Percentiles rank a stretch among this genome's conserved stretches.
Evolutionary conservation across 116 monocot genomes (phyloP).

Genomic region (Posidonia oceanica): DNA sequence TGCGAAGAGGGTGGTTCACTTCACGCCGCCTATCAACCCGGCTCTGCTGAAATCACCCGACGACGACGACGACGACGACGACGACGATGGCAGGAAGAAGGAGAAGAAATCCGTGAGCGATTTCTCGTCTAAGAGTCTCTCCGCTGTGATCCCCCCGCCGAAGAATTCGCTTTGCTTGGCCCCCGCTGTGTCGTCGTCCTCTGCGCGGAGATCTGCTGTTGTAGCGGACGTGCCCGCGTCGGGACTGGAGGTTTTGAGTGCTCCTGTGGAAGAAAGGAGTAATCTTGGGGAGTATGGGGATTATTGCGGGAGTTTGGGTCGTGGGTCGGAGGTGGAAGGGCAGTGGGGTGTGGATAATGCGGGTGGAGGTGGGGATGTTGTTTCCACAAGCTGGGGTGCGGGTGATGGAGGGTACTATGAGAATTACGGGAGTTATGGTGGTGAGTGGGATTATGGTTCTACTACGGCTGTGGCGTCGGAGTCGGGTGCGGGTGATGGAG

Average conservation of each 20-base stretch:
- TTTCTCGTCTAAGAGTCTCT: constrained; percentile 31
- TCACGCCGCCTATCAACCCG: constrained; percentile 42
- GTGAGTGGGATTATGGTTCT: constrained; percentile 16
- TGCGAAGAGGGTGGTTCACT: constrained; percentile 50
- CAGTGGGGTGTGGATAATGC: constrained; percentile 4
- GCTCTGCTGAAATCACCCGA: constrained; percentile 16
- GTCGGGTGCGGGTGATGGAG: constrained; percentile 10
- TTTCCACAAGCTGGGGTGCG: constrained; percentile 4
- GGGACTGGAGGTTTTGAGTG: neutral
- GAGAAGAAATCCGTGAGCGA: constrained; percentile 18
- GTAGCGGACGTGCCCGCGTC: constrained; percentile 12
- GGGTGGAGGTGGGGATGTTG: neutral
- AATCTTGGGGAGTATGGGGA: constrained; percentile 5
- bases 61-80: constrained; percentile 19
- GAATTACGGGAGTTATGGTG: constrained; percentile 15
- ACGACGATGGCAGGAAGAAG: constrained; percentile 33
- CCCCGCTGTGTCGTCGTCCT: constrained; percentile 14
- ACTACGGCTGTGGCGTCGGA: neutral
- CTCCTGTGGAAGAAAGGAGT: neutral
- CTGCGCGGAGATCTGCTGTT: constrained; percentile 31
- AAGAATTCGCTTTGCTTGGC: constrained; percentile 51
- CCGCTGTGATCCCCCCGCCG: constrained; percentile 67
- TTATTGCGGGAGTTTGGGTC: constrained; percentile 1
- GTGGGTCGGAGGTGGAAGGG: constrained; percentile 12
- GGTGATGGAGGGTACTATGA: constrained; percentile 10